Evolutionary conservation across 352 stramenopile species (phyloP).

Genomic region (Pythium vanterpoolii): DNA sequence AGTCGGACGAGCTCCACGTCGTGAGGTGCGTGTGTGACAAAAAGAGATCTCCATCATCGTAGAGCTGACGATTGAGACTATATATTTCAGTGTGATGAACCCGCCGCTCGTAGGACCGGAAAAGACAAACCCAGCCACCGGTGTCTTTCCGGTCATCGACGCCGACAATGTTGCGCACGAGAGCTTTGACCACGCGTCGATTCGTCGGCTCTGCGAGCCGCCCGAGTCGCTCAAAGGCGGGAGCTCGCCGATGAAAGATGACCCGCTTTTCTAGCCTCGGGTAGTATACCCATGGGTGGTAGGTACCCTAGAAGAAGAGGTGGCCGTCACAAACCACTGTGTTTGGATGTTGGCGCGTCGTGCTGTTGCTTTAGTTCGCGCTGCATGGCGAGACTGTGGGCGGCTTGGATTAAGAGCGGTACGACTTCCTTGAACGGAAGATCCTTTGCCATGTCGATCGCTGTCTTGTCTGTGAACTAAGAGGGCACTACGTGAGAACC

Average conservation of each 20-base stretch:
- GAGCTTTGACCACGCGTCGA: conserved; percentile 42
- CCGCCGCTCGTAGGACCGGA: conserved; percentile 62
- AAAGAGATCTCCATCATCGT: not conserved
- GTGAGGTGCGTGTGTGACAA: conserved; percentile 38
- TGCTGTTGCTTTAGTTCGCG: conserved; percentile 22
- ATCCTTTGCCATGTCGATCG: conserved; percentile 36
- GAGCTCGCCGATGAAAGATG: conserved; percentile 76
- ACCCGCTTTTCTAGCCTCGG: conserved; percentile 80
- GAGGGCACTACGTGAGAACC: not conserved
- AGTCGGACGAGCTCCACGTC: conserved; percentile 62
- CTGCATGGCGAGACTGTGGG: conserved; percentile 29
- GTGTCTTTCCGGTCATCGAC: conserved; percentile 72
- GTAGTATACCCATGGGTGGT: too few species aligned
- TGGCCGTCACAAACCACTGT: not conserved
- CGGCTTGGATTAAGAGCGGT: conserved; percentile 31
- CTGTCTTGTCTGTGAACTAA: conserved; percentile 47
- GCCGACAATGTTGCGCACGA: conserved; percentile 57
- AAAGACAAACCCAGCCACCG: conserved; percentile 35
- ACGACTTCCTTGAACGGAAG: conserved; percentile 26
- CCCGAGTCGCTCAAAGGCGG: conserved; percentile 74
- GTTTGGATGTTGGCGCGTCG: not conserved
- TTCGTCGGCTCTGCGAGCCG: conserved; percentile 63
- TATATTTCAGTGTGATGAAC: conserved; percentile 62
- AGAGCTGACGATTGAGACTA: not conserved
- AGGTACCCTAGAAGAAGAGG: not conserved